These are phyloP conservation scores for Trichosanthes truncata DNA, from an alignment of 306 rosid genomes.

Conservation along the genomic window DNA sequence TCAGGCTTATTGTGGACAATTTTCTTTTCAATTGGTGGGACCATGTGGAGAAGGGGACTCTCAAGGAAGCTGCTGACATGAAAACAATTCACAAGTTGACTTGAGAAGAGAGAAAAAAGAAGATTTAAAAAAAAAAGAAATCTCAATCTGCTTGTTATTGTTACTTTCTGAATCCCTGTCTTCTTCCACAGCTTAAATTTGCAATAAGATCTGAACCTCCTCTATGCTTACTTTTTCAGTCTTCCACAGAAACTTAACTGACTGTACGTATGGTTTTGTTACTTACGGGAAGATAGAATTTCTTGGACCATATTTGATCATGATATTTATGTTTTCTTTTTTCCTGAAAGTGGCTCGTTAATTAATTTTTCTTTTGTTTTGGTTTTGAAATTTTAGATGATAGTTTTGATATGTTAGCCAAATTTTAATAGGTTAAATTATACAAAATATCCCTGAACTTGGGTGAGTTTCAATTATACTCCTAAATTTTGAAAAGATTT, in stretches of 20 bases:
- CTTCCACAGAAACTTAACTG: background rate
- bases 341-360: background rate
- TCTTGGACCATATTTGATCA: background rate
- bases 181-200: background rate
- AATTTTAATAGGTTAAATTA: too few species aligned
- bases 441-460: too few species aligned
- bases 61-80: slow-evolving; percentile 71
- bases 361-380: background rate
- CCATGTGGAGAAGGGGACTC: slow-evolving; percentile 62
- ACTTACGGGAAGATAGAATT: background rate
- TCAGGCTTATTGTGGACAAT: slow-evolving; percentile 92
- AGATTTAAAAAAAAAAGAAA: background rate
- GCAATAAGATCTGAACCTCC: background rate
- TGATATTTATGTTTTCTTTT: background rate
- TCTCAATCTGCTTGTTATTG: background rate
- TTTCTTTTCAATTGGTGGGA: slow-evolving; percentile 99
- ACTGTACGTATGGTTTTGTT: background rate
- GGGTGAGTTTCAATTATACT: too few species aligned
- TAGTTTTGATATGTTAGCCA: background rate
- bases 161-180: background rate
- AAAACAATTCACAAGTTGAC: slow-evolving; percentile 80
- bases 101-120: slow-evolving; percentile 5
- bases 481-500: too few species aligned
- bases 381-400: background rate
- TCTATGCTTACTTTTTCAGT: background rate